These are phyloP conservation scores for Penicillium ucsense DNA, from an alignment of 495 filamentous ascomycete genomes.

Conservation along the genomic window DNA sequence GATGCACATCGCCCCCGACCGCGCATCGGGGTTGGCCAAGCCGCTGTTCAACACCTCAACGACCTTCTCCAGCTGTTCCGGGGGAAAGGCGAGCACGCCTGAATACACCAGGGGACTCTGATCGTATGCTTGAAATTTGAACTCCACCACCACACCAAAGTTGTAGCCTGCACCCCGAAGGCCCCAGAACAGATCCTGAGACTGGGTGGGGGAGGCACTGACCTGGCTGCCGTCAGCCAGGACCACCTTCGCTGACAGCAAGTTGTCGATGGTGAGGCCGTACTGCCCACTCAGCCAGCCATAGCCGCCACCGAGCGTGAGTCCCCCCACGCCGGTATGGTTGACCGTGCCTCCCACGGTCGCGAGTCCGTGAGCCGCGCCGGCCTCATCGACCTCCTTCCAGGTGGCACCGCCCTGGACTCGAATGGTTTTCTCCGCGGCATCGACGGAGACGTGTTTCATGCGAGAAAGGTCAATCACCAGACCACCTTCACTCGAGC, in stretches of 20 bases:
- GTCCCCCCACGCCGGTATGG: conserved; percentile 48
- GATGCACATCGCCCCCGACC: conserved; percentile 29
- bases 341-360: conserved; percentile 53
- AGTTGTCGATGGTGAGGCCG: conserved; percentile 45
- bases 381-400: conserved; percentile 46
- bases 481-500: conserved; percentile 38
- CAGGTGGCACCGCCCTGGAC: conserved; percentile 46
- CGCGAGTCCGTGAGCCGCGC: conserved; percentile 39
- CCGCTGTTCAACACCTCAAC: conserved; percentile 32
- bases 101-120: conserved; percentile 36
- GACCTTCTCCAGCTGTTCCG: conserved; percentile 28
- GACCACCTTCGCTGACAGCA: conserved; percentile 39
- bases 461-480: conserved; percentile 48
- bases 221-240: conserved; percentile 39
- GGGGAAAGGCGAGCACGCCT: conserved; percentile 35
- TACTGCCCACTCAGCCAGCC: conserved; percentile 41
- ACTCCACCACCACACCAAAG: conserved; percentile 39
- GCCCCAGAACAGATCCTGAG: conserved; percentile 40
- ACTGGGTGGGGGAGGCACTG: conserved; percentile 25
- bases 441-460: conserved; percentile 38
- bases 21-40: conserved; percentile 20
- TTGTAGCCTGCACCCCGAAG: conserved; percentile 38
- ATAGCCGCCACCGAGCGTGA: conserved; percentile 50
- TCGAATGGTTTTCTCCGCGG: conserved; percentile 30
- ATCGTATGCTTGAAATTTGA: conserved; percentile 36